Evolutionary conservation across 805 yeast species (phyloP).

Genomic region (Maudiozyma bulderi): DNA sequence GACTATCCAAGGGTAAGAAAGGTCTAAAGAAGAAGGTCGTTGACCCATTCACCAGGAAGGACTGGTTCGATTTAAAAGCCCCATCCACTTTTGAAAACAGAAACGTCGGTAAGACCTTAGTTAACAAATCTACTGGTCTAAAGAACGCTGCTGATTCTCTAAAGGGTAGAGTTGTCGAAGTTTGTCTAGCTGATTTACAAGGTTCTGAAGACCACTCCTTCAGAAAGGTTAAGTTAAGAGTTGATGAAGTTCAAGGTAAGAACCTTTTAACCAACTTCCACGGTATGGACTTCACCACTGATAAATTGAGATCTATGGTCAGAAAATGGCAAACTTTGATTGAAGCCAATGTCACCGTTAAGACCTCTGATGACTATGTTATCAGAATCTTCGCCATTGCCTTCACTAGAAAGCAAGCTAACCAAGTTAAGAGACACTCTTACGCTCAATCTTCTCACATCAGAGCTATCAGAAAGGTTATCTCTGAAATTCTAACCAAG

Average conservation of each 20-base stretch:
- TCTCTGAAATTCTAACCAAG: constrained; percentile 90
- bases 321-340: constrained; percentile 98
- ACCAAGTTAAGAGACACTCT: constrained; percentile 94
- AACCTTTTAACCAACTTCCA: constrained; percentile 98
- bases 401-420: constrained; percentile 94
- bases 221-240: constrained; percentile 95
- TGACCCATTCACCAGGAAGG: constrained; percentile 98
- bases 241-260: constrained; percentile 98
- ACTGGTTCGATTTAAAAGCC: constrained; percentile 96
- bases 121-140: constrained; percentile 96
- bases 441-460: constrained; percentile 96
- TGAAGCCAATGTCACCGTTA: constrained; percentile 95
- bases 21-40: constrained; percentile 98
- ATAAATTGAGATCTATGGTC: constrained; percentile 92
- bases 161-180: constrained; percentile 95
- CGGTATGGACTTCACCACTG: constrained; percentile 96
- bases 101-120: constrained; percentile 95
- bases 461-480: constrained; percentile 94
- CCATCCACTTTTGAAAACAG: constrained; percentile 97
- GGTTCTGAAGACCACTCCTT: constrained; percentile 97
- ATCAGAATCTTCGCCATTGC: constrained; percentile 95
- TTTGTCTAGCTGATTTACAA: constrained; percentile 92
- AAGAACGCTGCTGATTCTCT: constrained; percentile 95
- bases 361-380: constrained; percentile 95
- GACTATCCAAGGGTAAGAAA: constrained; percentile 81